Conservation (phyloP, 345 rosid species). For the Pistacia atlantica region DNA sequence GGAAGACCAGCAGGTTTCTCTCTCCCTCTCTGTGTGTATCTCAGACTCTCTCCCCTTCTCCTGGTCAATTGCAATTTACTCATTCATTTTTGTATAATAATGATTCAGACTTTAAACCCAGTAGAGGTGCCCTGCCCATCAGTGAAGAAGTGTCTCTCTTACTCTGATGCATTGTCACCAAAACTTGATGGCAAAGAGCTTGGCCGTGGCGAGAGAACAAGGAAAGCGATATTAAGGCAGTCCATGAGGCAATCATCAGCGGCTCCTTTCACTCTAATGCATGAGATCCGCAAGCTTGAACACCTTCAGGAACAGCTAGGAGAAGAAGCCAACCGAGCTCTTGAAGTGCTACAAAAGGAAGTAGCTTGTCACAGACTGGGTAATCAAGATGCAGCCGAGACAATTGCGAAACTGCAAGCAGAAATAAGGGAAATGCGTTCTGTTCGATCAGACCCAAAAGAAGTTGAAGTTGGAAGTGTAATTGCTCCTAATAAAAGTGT, state of each 20-base stretch:
- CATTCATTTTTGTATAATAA: conserved; percentile 4
- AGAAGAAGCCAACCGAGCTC: conserved; percentile 91
- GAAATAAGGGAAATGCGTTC: conserved; percentile 94
- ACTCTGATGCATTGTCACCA: conserved; percentile 59
- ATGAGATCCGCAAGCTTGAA: conserved; percentile 98
- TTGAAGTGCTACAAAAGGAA: conserved; percentile 96
- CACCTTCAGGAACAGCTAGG: conserved; percentile 98
- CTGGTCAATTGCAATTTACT: conserved; percentile 9
- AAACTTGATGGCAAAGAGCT: conserved; percentile 58
- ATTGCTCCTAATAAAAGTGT: conserved; percentile 80
- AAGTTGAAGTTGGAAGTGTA: conserved; percentile 55
- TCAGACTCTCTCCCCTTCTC: background rate
- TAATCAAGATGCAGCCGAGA: conserved; percentile 99
- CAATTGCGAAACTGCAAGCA: conserved; percentile 93
- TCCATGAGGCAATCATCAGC: conserved; percentile 94
- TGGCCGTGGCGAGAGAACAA: conserved; percentile 51
- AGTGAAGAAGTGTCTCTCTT: conserved; percentile 89
- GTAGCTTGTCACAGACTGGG: conserved; percentile 96
- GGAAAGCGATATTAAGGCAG: conserved; percentile 68
- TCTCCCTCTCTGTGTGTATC: conserved; percentile 5
- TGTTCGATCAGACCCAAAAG: conserved; percentile 54
- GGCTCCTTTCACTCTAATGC: conserved; percentile 95
- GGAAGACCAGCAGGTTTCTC: conserved; percentile 55
- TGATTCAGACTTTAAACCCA: conserved; percentile 51
- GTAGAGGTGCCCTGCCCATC: conserved; percentile 63